A percentile compares a stretch with the other conserved stretches of the same genome.
phyloP scores from a whole-genome alignment of 805 yeast genomes.

The Metschnikowia reukaufii region DNA sequence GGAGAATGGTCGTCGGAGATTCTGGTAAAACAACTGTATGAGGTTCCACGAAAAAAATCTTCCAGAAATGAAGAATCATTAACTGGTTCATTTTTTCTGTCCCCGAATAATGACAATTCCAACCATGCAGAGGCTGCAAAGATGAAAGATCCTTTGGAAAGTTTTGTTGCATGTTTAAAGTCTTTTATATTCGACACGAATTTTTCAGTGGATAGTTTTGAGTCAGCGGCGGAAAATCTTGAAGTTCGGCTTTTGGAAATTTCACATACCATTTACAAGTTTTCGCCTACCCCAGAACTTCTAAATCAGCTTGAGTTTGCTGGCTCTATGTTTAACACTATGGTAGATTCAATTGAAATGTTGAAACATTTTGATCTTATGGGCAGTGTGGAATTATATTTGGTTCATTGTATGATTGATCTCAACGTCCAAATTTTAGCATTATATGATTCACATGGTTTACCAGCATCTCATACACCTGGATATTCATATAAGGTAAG shows the following conservation, averaged over 20 bases:
- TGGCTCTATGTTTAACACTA: background rate
- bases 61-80: no score
- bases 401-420: background rate
- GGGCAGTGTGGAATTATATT: background rate
- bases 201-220: background rate
- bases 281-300: background rate
- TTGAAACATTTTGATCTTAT: background rate
- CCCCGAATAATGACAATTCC: no score
- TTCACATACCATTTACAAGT: background rate
- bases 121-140: no score
- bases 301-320: background rate
- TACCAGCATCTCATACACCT: background rate
- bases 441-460: background rate
- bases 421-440: background rate
- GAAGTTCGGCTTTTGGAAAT: background rate
- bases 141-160: background rate
- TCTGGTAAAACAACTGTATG: no score
- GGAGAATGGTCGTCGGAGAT: no score
- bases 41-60: no score
- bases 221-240: background rate
- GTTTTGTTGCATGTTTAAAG: background rate
- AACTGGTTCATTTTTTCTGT: no score
- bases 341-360: background rate
- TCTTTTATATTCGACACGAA: background rate
- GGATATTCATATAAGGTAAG: background rate